A percentile compares a stretch with the other conserved stretches of the same genome.
phyloP scores from a whole-genome alignment of 495 filamentous ascomycete species.

The Aspergillus bridgeri region DNA sequence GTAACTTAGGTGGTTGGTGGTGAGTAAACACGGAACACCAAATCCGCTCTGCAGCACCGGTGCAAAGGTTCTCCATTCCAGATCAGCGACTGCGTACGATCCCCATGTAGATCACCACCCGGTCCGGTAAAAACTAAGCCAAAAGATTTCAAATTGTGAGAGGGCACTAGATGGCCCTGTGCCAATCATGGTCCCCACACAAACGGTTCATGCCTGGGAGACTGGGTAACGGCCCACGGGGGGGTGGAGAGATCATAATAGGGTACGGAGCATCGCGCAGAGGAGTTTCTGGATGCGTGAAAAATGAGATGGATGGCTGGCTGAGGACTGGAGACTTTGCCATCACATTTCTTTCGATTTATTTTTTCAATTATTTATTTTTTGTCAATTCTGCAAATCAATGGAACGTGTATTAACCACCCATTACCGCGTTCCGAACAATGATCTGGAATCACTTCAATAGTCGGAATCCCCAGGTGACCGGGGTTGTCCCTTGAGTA shows the following conservation, averaged over 20 bases:
- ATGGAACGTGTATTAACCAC: not conserved
- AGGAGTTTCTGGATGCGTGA: not conserved
- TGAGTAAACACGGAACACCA: not conserved
- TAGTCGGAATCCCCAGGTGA: not conserved
- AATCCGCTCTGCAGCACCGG: slow-evolving; percentile 6
- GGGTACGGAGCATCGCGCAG: not conserved
- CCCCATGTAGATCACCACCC: slow-evolving; percentile 17
- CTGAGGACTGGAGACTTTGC: slow-evolving; percentile 9
- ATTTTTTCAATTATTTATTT: slow-evolving; percentile 11
- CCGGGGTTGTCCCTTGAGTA: not conserved
- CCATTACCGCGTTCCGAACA: not conserved
- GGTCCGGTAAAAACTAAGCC: slow-evolving; percentile 15
- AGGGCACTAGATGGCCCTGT: slow-evolving; percentile 11
- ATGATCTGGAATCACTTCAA: not conserved
- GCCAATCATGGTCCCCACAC: slow-evolving; percentile 24
- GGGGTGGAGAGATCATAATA: slow-evolving; percentile 16
- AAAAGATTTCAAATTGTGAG: slow-evolving; percentile 25
- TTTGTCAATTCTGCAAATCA: not conserved
- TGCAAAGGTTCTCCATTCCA: slow-evolving; percentile 5
- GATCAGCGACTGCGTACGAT: slow-evolving; percentile 14
- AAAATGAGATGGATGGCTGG: slow-evolving; percentile 9
- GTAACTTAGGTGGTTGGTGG: not conserved
- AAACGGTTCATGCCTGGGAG: slow-evolving; percentile 20
- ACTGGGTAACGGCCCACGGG: slow-evolving; percentile 21
- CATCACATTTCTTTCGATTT: slow-evolving; percentile 8